A percentile compares a stretch with the other conserved stretches of the same genome.
phyloP scores from a whole-genome alignment of 2,329 filamentous ascomycete species.

The Didymosphaeria variabile region DNA sequence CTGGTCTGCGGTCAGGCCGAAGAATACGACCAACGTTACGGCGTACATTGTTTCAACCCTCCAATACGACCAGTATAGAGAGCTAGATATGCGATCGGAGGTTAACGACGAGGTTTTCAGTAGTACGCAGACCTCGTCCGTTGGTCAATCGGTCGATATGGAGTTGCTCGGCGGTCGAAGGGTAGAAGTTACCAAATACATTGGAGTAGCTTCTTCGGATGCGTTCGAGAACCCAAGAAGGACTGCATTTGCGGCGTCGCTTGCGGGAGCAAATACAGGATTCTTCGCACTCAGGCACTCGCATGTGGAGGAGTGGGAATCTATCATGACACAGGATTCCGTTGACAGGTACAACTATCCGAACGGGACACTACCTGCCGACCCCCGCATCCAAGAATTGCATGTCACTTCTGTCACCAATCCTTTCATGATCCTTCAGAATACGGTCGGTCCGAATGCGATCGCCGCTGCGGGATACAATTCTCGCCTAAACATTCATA shows the following conservation, averaged over 20 bases:
- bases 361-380: slow-evolving; percentile 64
- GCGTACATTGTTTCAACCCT: slow-evolving; percentile 67
- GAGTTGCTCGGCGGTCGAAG: slow-evolving; percentile 62
- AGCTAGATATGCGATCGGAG: slow-evolving; percentile 53
- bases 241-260: slow-evolving; percentile 65
- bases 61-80: slow-evolving; percentile 56
- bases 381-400: slow-evolving; percentile 65
- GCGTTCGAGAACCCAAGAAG: slow-evolving; percentile 67
- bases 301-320: slow-evolving; percentile 70
- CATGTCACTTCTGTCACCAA: slow-evolving; percentile 65
- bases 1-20: slow-evolving; percentile 71
- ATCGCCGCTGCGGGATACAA: slow-evolving; percentile 59
- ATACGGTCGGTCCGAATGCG: slow-evolving; percentile 64
- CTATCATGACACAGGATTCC: slow-evolving; percentile 66
- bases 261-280: slow-evolving; percentile 60
- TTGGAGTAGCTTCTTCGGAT: slow-evolving; percentile 74
- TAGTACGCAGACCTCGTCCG: slow-evolving; percentile 66
- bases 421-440: slow-evolving; percentile 65
- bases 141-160: slow-evolving; percentile 68
- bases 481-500: slow-evolving; percentile 66
- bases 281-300: slow-evolving; percentile 64
- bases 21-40: slow-evolving; percentile 68
- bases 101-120: slow-evolving; percentile 61
- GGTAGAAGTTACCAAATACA: slow-evolving; percentile 69
- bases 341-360: slow-evolving; percentile 71